Conservation (phyloP, 305 asterid species). For the Ilex paraguariensis region DNA sequence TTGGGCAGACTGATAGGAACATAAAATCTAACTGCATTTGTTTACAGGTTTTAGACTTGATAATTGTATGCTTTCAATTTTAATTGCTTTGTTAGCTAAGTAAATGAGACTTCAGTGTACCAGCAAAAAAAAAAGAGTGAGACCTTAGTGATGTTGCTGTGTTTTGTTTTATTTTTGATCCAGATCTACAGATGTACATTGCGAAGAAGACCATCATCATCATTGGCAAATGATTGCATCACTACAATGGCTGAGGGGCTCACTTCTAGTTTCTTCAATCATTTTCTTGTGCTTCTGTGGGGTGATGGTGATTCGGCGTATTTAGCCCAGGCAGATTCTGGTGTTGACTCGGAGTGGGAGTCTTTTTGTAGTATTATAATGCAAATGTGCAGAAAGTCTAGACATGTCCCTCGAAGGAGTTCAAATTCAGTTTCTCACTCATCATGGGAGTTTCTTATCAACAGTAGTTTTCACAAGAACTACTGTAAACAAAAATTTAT, state of each 20-base stretch:
- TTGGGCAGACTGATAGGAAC: too few species aligned
- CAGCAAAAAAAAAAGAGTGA: too few species aligned
- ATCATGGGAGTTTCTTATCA: conserved; percentile 85
- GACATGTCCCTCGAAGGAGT: conserved; percentile 22
- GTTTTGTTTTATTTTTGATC: conserved; percentile 5
- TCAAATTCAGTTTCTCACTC: conserved; percentile 44
- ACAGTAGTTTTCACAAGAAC: conserved; percentile 65
- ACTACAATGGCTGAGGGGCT: conserved; percentile 84
- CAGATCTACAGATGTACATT: conserved; percentile 77
- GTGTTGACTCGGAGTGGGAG: conserved; percentile 80
- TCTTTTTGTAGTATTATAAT: conserved; percentile 55
- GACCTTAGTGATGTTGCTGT: too few species aligned
- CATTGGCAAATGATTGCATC: conserved; percentile 79
- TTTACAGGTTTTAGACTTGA: too few species aligned
- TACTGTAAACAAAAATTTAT: conserved; percentile 41
- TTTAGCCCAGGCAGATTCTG: conserved; percentile 38
- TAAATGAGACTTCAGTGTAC: too few species aligned
- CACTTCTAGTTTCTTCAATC: conserved; percentile 48
- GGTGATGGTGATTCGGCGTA: conserved; percentile 48
- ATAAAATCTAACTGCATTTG: too few species aligned
- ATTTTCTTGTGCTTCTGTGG: conserved; percentile 78
- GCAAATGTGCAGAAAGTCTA: conserved; percentile 40
- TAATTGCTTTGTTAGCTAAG: too few species aligned
- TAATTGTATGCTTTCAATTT: too few species aligned
- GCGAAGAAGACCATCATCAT: conserved; percentile 77